These are phyloP conservation scores for Aspergillus sp. DNA, from an alignment of 2,329 filamentous ascomycete genomes.

Conservation along the genomic window DNA sequence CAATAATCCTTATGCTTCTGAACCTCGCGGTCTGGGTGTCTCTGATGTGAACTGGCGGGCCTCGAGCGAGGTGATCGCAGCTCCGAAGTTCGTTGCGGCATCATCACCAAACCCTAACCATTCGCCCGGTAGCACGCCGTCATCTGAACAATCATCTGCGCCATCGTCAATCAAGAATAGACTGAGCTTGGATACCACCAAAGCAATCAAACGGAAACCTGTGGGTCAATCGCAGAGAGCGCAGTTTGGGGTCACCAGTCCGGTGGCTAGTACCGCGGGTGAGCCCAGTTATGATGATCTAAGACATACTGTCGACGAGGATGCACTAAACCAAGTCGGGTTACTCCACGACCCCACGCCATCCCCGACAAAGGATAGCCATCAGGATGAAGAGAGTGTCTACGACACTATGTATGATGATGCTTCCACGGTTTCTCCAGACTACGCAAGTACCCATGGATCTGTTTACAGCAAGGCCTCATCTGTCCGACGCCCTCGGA, in stretches of 20 bases:
- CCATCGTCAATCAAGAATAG: conserved; percentile 1
- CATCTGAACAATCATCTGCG: neutral
- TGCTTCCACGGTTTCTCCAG: conserved; percentile 59
- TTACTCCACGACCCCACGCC: conserved; percentile 19
- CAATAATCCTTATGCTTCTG: neutral
- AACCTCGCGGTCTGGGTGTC: neutral
- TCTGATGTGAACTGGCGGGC: neutral
- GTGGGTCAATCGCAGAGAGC: conserved; percentile 35
- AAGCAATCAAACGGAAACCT: conserved; percentile 47
- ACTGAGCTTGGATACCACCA: conserved; percentile 32
- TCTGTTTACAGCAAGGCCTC: conserved; percentile 44
- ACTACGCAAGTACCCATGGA: conserved; percentile 66
- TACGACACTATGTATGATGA: conserved; percentile 46
- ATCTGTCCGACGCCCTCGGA: conserved; percentile 55
- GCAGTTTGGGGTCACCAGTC: conserved; percentile 11
- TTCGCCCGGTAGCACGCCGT: neutral
- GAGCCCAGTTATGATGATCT: conserved; percentile 37
- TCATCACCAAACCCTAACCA: neutral
- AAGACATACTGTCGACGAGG: conserved; percentile 40
- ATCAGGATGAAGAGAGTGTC: conserved; percentile 33
- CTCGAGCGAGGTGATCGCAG: neutral
- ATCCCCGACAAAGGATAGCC: conserved; percentile 19
- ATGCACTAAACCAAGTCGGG: conserved; percentile 46
- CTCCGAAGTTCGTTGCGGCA: neutral
- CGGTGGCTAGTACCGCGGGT: conserved; percentile 10